A percentile compares a stretch with the other conserved stretches of the same genome.
Conservation (phyloP, 768 basidiomycete genomes). For the Gloeostereum incarnatum region DNA sequence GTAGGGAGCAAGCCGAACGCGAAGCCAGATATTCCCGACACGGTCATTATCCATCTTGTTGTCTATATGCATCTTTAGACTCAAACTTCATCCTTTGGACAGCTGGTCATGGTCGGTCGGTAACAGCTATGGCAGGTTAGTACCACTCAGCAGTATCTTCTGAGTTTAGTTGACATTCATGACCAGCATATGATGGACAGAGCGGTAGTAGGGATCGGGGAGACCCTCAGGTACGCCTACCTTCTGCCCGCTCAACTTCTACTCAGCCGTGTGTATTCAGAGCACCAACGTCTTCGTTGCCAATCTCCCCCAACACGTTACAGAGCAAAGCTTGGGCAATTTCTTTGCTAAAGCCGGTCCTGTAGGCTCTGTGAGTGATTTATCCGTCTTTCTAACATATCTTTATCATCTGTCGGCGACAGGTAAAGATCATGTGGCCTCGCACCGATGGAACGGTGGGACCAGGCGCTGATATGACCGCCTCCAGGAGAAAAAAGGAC, state of each 20-base stretch:
- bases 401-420: background rate
- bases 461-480: slow-evolving; percentile 70
- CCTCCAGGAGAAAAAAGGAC: slow-evolving; percentile 59
- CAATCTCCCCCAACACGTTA: slow-evolving; percentile 82
- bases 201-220: slow-evolving; percentile 86
- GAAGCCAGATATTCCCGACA: slow-evolving; percentile 77
- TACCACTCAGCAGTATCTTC: slow-evolving; percentile 4
- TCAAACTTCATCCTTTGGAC: slow-evolving; percentile 6
- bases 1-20: slow-evolving; percentile 85
- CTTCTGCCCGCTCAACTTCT: background rate
- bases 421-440: slow-evolving; percentile 99
- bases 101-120: slow-evolving; percentile 62
- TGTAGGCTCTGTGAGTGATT: slow-evolving; percentile 73
- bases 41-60: slow-evolving; percentile 25
- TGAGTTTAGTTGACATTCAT: slow-evolving; percentile 3
- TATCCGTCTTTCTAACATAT: background rate
- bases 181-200: slow-evolving; percentile 76
- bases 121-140: slow-evolving; percentile 85
- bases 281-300: slow-evolving; percentile 96
- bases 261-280: slow-evolving; percentile 24
- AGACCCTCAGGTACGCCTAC: slow-evolving; percentile 63
- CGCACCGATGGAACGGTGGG: slow-evolving; percentile 62
- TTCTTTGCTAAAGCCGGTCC: slow-evolving; percentile 91
- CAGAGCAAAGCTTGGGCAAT: slow-evolving; percentile 75
- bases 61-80: background rate